Percentiles rank a stretch among this genome's conserved stretches.
phyloP scores from a whole-genome alignment of 495 filamentous ascomycete genomes.

The Xylaria longipes region DNA sequence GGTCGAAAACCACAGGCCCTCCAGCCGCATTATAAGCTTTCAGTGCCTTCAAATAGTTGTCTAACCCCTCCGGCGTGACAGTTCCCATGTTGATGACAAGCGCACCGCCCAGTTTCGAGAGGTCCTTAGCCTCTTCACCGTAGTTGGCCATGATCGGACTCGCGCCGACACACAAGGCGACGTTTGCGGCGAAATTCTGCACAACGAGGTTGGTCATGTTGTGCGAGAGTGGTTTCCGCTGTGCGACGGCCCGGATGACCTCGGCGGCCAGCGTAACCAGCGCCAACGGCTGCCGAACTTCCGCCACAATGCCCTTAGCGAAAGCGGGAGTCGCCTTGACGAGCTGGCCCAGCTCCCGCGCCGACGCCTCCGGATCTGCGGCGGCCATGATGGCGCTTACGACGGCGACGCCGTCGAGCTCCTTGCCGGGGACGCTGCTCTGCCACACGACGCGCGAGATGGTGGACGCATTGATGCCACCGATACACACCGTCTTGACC shows the following conservation, averaged over 20 bases:
- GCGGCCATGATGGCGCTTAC: slow-evolving; percentile 89
- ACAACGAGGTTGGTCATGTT: slow-evolving; percentile 97
- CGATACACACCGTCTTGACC: slow-evolving; percentile 76
- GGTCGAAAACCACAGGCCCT: slow-evolving; percentile 83
- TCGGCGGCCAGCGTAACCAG: slow-evolving; percentile 60
- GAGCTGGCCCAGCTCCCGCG: slow-evolving; percentile 60
- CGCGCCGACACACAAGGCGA: slow-evolving; percentile 82
- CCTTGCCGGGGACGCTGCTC: slow-evolving; percentile 55
- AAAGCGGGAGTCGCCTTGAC: slow-evolving; percentile 53
- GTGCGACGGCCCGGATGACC: slow-evolving; percentile 64
- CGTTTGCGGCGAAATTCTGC: slow-evolving; percentile 91
- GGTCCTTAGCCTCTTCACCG: slow-evolving; percentile 79
- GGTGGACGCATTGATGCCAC: slow-evolving; percentile 84
- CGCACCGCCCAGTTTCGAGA: slow-evolving; percentile 68
- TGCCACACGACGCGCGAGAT: slow-evolving; percentile 75
- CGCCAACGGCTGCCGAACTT: slow-evolving; percentile 57
- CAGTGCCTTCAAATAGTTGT: slow-evolving; percentile 66
- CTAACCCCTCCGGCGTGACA: slow-evolving; percentile 71
- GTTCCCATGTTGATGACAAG: slow-evolving; percentile 97
- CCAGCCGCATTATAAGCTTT: slow-evolving; percentile 78
- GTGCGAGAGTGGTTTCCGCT: slow-evolving; percentile 77
- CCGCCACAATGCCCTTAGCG: slow-evolving; percentile 71
- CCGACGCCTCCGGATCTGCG: slow-evolving; percentile 64
- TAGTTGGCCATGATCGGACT: slow-evolving; percentile 95
- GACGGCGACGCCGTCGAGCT: slow-evolving; percentile 80